Percentiles rank a stretch among this genome's conserved stretches.
These are phyloP conservation scores for Nissolia schottii DNA, from an alignment of 306 rosid species.

Conservation along the genomic window DNA sequence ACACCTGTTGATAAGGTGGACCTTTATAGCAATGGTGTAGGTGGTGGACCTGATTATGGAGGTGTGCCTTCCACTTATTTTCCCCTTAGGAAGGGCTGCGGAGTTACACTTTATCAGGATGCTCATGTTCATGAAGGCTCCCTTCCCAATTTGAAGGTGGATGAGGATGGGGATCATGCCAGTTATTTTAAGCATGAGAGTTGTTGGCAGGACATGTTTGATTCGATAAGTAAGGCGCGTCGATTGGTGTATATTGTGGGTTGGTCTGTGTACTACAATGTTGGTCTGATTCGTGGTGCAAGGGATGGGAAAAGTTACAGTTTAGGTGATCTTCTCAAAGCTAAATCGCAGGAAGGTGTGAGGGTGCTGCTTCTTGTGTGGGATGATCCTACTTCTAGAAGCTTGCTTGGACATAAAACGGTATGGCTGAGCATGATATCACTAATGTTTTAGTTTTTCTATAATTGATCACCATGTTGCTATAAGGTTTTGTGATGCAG, in stretches of 20 bases:
- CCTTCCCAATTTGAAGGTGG: conserved; percentile 52
- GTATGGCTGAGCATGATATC: conserved; percentile 7
- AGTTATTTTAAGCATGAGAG: conserved; percentile 43
- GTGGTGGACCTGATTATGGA: conserved; percentile 39
- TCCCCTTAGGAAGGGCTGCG: conserved; percentile 74
- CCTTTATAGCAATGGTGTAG: conserved; percentile 41
- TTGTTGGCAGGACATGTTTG: conserved; percentile 77
- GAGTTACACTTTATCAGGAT: conserved; percentile 81
- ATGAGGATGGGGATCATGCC: conserved; percentile 34
- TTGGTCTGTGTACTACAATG: conserved; percentile 84
- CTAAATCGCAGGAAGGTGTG: conserved; percentile 84
- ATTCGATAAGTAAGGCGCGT: conserved; percentile 65
- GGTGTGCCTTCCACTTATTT: conserved; percentile 76
- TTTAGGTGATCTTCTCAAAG: conserved; percentile 76
- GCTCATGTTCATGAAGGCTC: conserved; percentile 63
- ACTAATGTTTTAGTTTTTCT: background rate
- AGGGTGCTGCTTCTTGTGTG: conserved; percentile 86
- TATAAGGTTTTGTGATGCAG: background rate
- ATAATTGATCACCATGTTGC: background rate
- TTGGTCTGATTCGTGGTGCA: conserved; percentile 53
- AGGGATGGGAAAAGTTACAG: conserved; percentile 24
- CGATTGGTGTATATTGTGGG: conserved; percentile 74
- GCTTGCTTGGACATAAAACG: conserved; percentile 60
- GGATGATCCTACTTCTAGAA: conserved; percentile 89
- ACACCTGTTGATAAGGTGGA: conserved; percentile 40